phyloP scores from a whole-genome alignment of 2,329 filamentous ascomycete species.

The Ascochyta viciae-villosae region DNA sequence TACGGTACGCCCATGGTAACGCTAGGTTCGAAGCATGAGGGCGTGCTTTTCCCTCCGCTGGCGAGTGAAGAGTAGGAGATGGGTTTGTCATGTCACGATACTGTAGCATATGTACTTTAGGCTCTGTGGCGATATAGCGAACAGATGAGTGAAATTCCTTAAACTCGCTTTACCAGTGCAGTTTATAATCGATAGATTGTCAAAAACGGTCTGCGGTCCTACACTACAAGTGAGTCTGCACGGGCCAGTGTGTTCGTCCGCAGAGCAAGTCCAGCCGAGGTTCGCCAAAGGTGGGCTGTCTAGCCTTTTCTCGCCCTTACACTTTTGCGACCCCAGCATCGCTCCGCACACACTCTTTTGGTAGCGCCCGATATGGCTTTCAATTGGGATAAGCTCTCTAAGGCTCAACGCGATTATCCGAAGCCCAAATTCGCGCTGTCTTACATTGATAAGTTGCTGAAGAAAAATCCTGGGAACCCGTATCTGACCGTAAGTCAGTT shows the following conservation, averaged over 20 bases:
- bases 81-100: neutral
- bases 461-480: constrained; percentile 47
- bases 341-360: constrained; percentile 6
- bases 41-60: constrained; percentile 59
- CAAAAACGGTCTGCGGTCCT: neutral
- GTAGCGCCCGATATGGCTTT: constrained; percentile 36
- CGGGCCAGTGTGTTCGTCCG: neutral
- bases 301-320: constrained; percentile 22
- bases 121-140: neutral
- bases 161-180: neutral
- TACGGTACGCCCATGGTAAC: constrained; percentile 67
- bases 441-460: constrained; percentile 43
- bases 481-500: constrained; percentile 37
- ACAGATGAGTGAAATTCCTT: neutral
- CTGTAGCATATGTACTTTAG: constrained; percentile 6
- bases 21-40: constrained; percentile 53
- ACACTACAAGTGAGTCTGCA: neutral
- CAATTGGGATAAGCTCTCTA: constrained; percentile 46
- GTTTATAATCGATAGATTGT: neutral
- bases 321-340: constrained; percentile 8
- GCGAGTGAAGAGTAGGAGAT: constrained; percentile 29
- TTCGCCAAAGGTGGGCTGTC: constrained; percentile 24
- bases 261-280: constrained; percentile 20
- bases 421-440: constrained; percentile 45
- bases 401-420: constrained; percentile 41